phyloP scores from a whole-genome alignment of 2,329 filamentous ascomycete genomes.

The Alternaria sp. region DNA sequence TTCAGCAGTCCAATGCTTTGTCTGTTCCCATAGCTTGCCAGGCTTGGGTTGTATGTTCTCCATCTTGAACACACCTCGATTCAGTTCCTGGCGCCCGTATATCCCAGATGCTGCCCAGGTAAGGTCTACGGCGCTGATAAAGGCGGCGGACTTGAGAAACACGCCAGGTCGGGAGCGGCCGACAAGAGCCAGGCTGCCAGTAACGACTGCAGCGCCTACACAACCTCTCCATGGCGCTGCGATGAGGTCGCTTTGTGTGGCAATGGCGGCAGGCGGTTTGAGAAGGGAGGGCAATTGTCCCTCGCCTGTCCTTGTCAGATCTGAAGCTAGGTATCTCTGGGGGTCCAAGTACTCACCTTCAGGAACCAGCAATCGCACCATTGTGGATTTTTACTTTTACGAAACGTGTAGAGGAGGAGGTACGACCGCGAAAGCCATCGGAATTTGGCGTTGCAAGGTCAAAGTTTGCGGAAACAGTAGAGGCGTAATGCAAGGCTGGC shows the following conservation, averaged over 20 bases:
- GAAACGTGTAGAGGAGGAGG: background rate
- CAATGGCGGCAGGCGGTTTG: slow-evolving; percentile 11
- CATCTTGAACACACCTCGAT: slow-evolving; percentile 30
- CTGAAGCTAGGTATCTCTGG: background rate
- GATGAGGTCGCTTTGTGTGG: slow-evolving; percentile 18
- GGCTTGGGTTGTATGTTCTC: slow-evolving; percentile 27
- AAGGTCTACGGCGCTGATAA: slow-evolving; percentile 22
- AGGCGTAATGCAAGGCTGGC: background rate
- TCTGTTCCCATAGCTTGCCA: slow-evolving; percentile 32
- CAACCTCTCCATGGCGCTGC: slow-evolving; percentile 15
- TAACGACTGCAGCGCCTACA: slow-evolving; percentile 17
- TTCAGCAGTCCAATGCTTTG: slow-evolving; percentile 26
- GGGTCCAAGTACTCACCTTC: slow-evolving; percentile 19
- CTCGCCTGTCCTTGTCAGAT: slow-evolving; percentile 29
- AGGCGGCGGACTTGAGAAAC: slow-evolving; percentile 24
- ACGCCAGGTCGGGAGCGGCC: slow-evolving; percentile 29
- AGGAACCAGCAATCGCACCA: slow-evolving; percentile 37
- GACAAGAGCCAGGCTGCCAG: slow-evolving; percentile 23
- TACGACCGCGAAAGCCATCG: slow-evolving; percentile 1
- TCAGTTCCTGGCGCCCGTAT: slow-evolving; percentile 28
- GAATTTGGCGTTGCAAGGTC: background rate
- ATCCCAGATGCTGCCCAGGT: slow-evolving; percentile 13
- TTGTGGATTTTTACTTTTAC: slow-evolving; percentile 12
- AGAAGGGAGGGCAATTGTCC: slow-evolving; percentile 27
- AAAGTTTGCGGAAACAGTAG: background rate